Percentiles rank a stretch among this genome's conserved stretches.
These are phyloP conservation scores for Insectozyma bohioensis DNA, from an alignment of 1,139 yeast species.

Conservation along the genomic window DNA sequence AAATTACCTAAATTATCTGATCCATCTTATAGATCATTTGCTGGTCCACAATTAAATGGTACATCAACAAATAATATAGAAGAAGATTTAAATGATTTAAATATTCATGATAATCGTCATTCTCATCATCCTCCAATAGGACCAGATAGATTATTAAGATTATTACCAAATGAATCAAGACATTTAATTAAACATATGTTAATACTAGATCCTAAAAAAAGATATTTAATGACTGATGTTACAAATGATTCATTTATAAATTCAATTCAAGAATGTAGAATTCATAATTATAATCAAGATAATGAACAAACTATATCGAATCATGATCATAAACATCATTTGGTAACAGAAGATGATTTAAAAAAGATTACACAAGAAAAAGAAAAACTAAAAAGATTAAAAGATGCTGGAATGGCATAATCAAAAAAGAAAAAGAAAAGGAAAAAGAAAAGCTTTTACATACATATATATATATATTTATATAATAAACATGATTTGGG, in stretches of 20 bases:
- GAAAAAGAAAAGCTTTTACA: too few species aligned
- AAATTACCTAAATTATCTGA: constrained; percentile 64
- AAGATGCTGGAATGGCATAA: constrained; percentile 16
- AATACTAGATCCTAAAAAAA: constrained; percentile 24
- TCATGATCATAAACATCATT: constrained; percentile 51
- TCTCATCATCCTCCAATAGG: constrained; percentile 20
- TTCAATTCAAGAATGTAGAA: constrained; percentile 31
- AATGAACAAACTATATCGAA: constrained; percentile 7
- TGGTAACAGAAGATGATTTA: constrained; percentile 56
- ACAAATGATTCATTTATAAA: constrained; percentile 27
- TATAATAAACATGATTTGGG: too few species aligned
- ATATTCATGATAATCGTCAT: constrained; percentile 7
- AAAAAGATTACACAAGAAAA: constrained; percentile 41
- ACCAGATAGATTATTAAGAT: constrained; percentile 33
- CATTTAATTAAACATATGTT: constrained; percentile 37
- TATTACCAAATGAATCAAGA: constrained; percentile 38
- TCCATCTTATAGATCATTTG: constrained; percentile 46
- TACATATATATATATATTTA: not conserved
- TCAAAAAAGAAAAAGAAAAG: not conserved
- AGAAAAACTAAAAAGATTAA: constrained; percentile 26
- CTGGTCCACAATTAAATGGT: constrained; percentile 13
- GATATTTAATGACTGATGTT: constrained; percentile 34
- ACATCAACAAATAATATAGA: constrained; percentile 2
- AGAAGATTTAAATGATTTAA: constrained; percentile 8
- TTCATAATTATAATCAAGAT: constrained; percentile 10